These are phyloP conservation scores for Leptodermis oblonga DNA, from an alignment of 257 asterid genomes.

Conservation along the genomic window DNA sequence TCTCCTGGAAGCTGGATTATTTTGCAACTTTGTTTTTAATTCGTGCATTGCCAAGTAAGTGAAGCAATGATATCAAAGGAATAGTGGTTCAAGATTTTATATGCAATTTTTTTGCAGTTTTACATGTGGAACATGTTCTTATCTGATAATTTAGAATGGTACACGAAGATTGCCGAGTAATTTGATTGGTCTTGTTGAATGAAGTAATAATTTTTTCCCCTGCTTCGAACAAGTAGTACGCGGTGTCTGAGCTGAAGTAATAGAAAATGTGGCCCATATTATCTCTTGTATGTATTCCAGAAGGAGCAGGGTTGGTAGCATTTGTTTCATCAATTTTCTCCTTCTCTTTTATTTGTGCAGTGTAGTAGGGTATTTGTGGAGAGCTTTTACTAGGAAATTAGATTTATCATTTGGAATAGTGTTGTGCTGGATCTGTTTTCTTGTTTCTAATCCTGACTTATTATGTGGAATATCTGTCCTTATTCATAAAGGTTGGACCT, in stretches of 20 bases:
- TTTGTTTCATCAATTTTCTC: neutral
- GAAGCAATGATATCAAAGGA: neutral
- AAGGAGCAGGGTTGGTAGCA: neutral
- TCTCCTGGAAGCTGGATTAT: neutral
- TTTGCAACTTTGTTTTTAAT: neutral
- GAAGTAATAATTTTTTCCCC: neutral
- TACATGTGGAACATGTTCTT: neutral
- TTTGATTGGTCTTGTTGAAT: neutral
- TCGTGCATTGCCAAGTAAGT: neutral
- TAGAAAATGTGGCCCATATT: neutral
- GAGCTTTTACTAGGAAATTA: neutral
- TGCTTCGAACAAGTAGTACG: neutral
- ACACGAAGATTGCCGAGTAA: neutral
- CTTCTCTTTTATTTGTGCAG: neutral
- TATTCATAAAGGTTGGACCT: slow-evolving; percentile 65
- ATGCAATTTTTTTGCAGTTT: neutral
- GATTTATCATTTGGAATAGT: neutral
- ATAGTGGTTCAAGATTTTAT: neutral
- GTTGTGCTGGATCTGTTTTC: neutral
- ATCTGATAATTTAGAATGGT: too few relatives aligned
- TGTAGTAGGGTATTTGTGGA: neutral
- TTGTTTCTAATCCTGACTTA: neutral
- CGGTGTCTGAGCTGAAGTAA: neutral
- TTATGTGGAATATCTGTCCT: slow-evolving; percentile 17
- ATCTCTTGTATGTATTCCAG: neutral